These are phyloP conservation scores for Chlamydomonas asymmetrica DNA, from an alignment of 139 green algal genomes.

Conservation along the genomic window DNA sequence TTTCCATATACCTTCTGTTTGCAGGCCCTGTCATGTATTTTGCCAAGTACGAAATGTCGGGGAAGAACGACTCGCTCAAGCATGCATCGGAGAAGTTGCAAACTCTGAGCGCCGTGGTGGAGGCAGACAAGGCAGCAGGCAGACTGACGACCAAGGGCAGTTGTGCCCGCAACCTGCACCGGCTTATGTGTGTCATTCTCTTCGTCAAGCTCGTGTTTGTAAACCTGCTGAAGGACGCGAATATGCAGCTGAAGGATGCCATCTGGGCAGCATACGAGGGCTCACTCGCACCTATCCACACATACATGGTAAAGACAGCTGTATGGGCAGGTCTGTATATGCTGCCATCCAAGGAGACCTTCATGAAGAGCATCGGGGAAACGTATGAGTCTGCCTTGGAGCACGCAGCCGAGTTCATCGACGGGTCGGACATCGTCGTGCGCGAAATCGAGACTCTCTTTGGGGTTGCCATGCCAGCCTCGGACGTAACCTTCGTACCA, in stretches of 20 bases:
- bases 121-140: slow-evolving; percentile 25
- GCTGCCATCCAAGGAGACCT: slow-evolving; percentile 30
- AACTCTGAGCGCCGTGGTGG: slow-evolving; percentile 25
- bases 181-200: slow-evolving; percentile 41
- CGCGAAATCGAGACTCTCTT: slow-evolving; percentile 8
- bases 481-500: slow-evolving; percentile 18
- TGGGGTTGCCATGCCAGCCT: slow-evolving; percentile 17
- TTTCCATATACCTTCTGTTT: not conserved
- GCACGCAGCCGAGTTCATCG: slow-evolving; percentile 23
- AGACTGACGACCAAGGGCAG: slow-evolving; percentile 36
- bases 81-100: slow-evolving; percentile 5
- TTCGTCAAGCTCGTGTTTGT: slow-evolving; percentile 46
- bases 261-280: slow-evolving; percentile 38
- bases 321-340: slow-evolving; percentile 51
- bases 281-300: slow-evolving; percentile 47
- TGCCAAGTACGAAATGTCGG: slow-evolving; percentile 37
- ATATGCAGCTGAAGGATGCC: slow-evolving; percentile 41
- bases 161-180: slow-evolving; percentile 59
- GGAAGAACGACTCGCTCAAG: slow-evolving; percentile 28
- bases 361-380: slow-evolving; percentile 47
- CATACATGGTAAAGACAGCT: slow-evolving; percentile 44
- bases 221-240: slow-evolving; percentile 28
- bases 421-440: not conserved
- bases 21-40: slow-evolving; percentile 23
- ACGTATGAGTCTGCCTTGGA: slow-evolving; percentile 22